Evolutionary conservation across 345 rosid species (phyloP), one percentile per base, ranked within the genome.

Genomic region (Pugionium dolabratum): DNA sequence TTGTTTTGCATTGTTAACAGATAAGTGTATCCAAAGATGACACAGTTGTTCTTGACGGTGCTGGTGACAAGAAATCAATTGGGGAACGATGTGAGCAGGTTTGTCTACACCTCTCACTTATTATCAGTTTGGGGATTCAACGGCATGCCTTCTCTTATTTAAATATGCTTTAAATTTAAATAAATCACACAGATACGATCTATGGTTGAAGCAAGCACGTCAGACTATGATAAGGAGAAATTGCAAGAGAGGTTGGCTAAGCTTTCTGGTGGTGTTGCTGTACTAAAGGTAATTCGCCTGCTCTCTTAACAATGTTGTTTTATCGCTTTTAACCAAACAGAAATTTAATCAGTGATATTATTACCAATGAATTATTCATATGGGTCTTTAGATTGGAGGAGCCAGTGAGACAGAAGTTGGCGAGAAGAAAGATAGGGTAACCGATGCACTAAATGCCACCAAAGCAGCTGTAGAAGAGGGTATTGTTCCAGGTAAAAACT

Each of bases 381-480:
- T 18, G 18, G 18, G 18, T 18, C 18, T 55, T 7, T 40, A 40
- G 44, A 89, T 95, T 72, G 99, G 97, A 49, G 99, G 99, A 73
- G 97, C 97, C 6, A 95, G 99, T 77, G 97, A 94, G 74, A 77
- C 90, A 26, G 99, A 94, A 75, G 99, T 94, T 56, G 69, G 88
- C 51, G 99, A 94, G 78, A 95, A 87, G 86, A 95, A 95, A 75
- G 99, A 95, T 59, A 82, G 99, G 71, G 97, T 91, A 48, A 95
- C 94, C 0, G 97, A 95, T 85, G 99, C 99, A 11, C 69, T 95
- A 64, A 94, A 95, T 79, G 97, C 99, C 34, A 95, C 99, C 6
- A 91, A 95, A 75, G 99, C 97, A 62, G 97, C 97, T 27, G 96
- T 91, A 7, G 99, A 95, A 75, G 99, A 91, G 89, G 99, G 99